Evolutionary conservation across 2,329 filamentous ascomycete genomes (phyloP).

Genomic region (Cladosporium phlei): DNA sequence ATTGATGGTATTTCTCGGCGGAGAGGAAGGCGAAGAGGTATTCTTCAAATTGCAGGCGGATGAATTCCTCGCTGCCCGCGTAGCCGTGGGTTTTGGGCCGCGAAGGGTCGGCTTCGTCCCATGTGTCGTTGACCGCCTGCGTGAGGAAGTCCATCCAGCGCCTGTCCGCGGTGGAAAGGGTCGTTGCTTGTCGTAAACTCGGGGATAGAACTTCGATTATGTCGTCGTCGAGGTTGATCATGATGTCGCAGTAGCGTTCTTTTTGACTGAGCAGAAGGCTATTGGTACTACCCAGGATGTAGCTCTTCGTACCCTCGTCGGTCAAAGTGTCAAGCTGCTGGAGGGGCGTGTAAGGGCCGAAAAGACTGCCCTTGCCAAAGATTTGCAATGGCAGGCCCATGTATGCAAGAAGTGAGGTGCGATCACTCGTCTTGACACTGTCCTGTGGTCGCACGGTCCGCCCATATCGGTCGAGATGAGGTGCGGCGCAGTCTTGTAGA

Average conservation of each 20-base stretch:
- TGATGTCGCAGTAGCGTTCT: slow-evolving; percentile 90
- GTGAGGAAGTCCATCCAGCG: slow-evolving; percentile 96
- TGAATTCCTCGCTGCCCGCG: slow-evolving; percentile 93
- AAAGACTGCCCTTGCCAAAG: slow-evolving; percentile 92
- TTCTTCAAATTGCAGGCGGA: slow-evolving; percentile 93
- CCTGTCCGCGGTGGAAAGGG: slow-evolving; percentile 78
- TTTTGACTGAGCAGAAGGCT: slow-evolving; percentile 88
- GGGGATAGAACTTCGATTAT: slow-evolving; percentile 78
- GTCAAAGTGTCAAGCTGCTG: slow-evolving; percentile 93
- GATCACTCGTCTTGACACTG: slow-evolving; percentile 84
- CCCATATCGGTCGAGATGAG: slow-evolving; percentile 81
- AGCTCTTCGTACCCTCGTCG: slow-evolving; percentile 91
- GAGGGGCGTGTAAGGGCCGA: slow-evolving; percentile 92
- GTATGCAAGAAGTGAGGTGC: slow-evolving; percentile 81
- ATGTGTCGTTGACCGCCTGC: slow-evolving; percentile 89
- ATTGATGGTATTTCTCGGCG: slow-evolving; percentile 76
- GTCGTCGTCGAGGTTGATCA: slow-evolving; percentile 91
- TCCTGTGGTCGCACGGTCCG: slow-evolving; percentile 70
- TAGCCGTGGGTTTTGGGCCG: slow-evolving; percentile 94
- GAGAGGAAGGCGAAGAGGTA: slow-evolving; percentile 87
- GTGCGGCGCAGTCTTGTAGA: slow-evolving; percentile 91
- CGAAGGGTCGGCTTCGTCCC: slow-evolving; percentile 86
- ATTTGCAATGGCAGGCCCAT: slow-evolving; percentile 94
- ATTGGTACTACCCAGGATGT: slow-evolving; percentile 95
- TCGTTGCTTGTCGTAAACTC: slow-evolving; percentile 68